These are phyloP conservation scores for Colletotrichum noveboracense DNA, from an alignment of 2,329 filamentous ascomycete species.

Conservation along the genomic window DNA sequence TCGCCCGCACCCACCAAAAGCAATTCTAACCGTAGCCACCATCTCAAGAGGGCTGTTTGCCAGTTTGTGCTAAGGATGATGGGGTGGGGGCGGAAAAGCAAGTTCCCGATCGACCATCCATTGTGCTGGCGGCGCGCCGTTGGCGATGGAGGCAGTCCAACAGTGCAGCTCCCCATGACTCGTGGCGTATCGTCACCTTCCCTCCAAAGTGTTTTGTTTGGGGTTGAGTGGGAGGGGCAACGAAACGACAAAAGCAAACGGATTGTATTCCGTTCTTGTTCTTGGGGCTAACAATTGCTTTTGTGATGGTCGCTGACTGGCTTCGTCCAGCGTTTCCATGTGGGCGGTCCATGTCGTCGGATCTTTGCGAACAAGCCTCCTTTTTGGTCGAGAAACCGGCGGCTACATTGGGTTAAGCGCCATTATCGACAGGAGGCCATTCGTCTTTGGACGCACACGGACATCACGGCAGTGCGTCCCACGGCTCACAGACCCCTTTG, in stretches of 20 bases:
- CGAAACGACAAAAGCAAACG: not conserved
- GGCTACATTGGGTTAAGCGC: not conserved
- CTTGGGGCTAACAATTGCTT: not conserved
- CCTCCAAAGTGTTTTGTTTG: not conserved
- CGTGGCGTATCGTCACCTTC: not conserved
- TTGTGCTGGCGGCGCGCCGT: not conserved
- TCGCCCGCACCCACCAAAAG: not conserved
- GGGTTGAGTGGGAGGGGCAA: not conserved
- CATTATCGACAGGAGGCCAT: not conserved
- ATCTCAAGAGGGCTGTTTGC: not conserved
- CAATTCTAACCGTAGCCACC: not conserved
- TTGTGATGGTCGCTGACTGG: not conserved
- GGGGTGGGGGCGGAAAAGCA: slow-evolving; percentile 3
- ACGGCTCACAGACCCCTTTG: not conserved
- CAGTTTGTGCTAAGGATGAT: not conserved
- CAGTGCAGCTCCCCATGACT: slow-evolving; percentile 8
- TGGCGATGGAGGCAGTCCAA: not conserved
- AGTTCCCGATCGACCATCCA: not conserved
- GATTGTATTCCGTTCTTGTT: not conserved
- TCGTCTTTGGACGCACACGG: slow-evolving; percentile 5
- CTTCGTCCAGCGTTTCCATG: slow-evolving; percentile 5
- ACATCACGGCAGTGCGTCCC: not conserved
- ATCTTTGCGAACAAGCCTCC: slow-evolving; percentile 17
- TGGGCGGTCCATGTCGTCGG: slow-evolving; percentile 12
- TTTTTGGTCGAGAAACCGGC: not conserved